Conservation (phyloP, 2,329 filamentous ascomycete genomes). For the Penicillium sp. region DNA sequence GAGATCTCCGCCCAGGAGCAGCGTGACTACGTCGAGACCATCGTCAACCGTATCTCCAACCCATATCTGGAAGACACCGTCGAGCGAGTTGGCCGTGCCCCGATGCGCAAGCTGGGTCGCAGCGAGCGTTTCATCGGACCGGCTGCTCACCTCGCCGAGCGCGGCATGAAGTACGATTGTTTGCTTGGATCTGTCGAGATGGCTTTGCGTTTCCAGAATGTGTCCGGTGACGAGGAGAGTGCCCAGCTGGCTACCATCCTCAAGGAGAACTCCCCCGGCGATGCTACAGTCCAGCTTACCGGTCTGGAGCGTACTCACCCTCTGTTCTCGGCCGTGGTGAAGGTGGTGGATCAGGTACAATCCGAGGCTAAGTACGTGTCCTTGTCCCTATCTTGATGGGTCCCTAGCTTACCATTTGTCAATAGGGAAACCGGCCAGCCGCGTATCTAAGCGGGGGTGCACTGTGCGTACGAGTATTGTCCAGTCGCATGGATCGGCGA, state of each 20-base stretch:
- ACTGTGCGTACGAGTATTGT: slow-evolving; percentile 8
- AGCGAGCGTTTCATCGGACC: slow-evolving; percentile 96
- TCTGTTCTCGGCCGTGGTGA: slow-evolving; percentile 71
- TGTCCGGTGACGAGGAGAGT: slow-evolving; percentile 88
- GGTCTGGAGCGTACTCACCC: slow-evolving; percentile 75
- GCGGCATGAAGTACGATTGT: slow-evolving; percentile 67
- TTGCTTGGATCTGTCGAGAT: slow-evolving; percentile 84
- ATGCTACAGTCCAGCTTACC: slow-evolving; percentile 76
- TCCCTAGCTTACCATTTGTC: slow-evolving; percentile 13
- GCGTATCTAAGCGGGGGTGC: slow-evolving; percentile 23
- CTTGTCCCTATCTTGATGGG: not conserved
- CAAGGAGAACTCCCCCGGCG: slow-evolving; percentile 67
- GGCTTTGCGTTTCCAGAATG: slow-evolving; percentile 92
- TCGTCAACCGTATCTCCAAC: slow-evolving; percentile 90
- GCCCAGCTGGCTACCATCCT: slow-evolving; percentile 82
- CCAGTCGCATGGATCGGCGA: slow-evolving; percentile 32
- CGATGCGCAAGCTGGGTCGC: slow-evolving; percentile 86
- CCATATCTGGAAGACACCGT: slow-evolving; percentile 88
- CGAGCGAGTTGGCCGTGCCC: slow-evolving; percentile 91
- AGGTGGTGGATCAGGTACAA: slow-evolving; percentile 82
- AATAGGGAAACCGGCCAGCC: slow-evolving; percentile 29
- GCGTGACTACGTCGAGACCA: slow-evolving; percentile 83
- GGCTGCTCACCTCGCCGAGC: slow-evolving; percentile 82
- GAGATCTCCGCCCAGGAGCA: slow-evolving; percentile 73
- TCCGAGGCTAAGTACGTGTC: slow-evolving; percentile 39